A percentile compares a stretch with the other conserved stretches of the same genome.
These are phyloP conservation scores for Calocybe gambosa DNA, from an alignment of 1,284 basidiomycete genomes.

Conservation along the genomic window DNA sequence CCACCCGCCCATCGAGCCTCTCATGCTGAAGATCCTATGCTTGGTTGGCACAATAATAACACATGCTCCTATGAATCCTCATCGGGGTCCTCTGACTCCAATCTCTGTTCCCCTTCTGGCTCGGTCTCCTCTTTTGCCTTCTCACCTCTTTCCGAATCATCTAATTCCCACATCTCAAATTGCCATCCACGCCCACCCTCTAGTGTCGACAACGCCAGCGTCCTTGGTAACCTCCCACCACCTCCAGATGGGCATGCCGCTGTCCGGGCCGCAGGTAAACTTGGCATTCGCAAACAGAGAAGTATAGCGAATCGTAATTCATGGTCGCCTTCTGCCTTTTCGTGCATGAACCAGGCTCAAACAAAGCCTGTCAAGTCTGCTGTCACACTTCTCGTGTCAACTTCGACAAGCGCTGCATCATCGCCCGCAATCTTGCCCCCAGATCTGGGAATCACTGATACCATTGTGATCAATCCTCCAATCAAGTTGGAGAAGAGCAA, in stretches of 20 bases:
- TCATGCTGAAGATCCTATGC: constrained; percentile 22
- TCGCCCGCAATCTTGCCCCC: constrained; percentile 5
- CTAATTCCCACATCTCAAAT: constrained; percentile 7
- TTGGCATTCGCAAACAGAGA: constrained; percentile 49
- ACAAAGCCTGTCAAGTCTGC: constrained; percentile 1
- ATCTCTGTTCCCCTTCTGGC: constrained; percentile 19
- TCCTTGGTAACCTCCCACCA: constrained; percentile 11
- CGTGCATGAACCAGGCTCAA: constrained; percentile 3
- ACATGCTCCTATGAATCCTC: constrained; percentile 18
- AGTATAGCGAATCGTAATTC: constrained; percentile 46
- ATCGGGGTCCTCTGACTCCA: constrained; percentile 19
- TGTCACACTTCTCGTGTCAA: constrained; percentile 27
- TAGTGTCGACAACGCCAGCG: constrained; percentile 16
- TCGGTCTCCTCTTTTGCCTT: constrained; percentile 22
- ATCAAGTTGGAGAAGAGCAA: constrained; percentile 15
- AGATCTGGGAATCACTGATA: constrained; percentile 2
- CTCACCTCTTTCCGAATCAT: constrained; percentile 27
- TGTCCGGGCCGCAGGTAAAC: constrained; percentile 52
- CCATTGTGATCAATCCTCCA: constrained; percentile 15
- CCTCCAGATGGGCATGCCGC: constrained; percentile 30
- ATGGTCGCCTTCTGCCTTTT: constrained; percentile 34
- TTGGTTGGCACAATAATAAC: constrained; percentile 16
- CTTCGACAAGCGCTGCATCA: constrained; percentile 25
- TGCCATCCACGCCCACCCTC: constrained; percentile 18
- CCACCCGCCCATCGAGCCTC: constrained; percentile 31